Base-by-base conservation (phyloP, 2,329 filamentous ascomycete genomes). In the Fusarium acutatum region DNA sequence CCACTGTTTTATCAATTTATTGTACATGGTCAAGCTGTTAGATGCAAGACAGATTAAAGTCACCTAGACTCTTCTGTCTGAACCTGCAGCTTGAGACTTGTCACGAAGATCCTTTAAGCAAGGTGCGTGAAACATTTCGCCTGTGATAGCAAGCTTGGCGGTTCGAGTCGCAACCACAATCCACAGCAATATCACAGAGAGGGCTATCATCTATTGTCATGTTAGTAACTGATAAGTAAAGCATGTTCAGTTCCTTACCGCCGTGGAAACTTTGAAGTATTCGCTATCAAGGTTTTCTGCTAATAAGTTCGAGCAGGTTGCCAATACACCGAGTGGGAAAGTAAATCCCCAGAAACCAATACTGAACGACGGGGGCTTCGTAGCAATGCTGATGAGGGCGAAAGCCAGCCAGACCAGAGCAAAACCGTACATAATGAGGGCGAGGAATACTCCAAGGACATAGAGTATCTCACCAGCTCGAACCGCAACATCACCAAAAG, bases 341-440 rank as follows among this genome's bases (percentile, higher is more conserved):
- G 84, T 86, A 60, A 86, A 85, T 2, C 83, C 84, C 85, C 84
- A 86, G 82, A 84, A 86, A 44, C 84, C 84, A 80, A 85, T 83
- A 67, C 84, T 86, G 77, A 86, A 86, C 17, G 84, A 83, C 26
- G 85, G 80, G 62, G 77, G 80, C 59, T 82, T 84, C 34, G 82
- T 84, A 40, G 72, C 73, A 47, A 84, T 80, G 71, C 82, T 84
- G 68, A 85, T 80, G 56, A 85, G 77, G 8, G 84, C 84, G 59
- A 85, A 85, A 14, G 78, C 81, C 10, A 86, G 73, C 83, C 84
- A 85, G 7, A 85, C 75, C 11, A 86, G 77, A 6, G 81, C 85
- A 56, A 86, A 86, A 1, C 83, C 84, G 82, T 83, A 86, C 80
- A 86, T 83, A 35, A 84, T 67, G 17, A 86, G 76, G 10, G 81